phyloP scores from a whole-genome alignment of 805 yeast species.

The Candida ulmi region DNA sequence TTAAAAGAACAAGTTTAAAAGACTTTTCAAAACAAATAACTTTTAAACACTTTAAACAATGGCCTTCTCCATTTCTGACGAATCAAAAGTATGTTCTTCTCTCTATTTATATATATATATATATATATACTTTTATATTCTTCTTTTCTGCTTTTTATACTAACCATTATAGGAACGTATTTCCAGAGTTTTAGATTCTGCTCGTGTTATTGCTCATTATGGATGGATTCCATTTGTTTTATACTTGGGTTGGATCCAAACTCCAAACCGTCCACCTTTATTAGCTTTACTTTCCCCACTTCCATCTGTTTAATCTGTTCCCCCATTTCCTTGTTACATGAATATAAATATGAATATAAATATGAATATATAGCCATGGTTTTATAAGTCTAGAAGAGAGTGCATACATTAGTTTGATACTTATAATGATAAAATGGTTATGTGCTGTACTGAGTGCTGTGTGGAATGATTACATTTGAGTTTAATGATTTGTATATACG shows the following conservation, averaged over 20 bases:
- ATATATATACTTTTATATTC: no score
- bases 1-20: no score
- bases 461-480: not conserved
- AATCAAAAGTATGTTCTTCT: constrained; percentile 33
- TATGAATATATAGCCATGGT: no score
- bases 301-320: constrained; percentile 56
- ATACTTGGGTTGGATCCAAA: constrained; percentile 82
- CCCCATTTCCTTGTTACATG: no score
- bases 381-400: no score
- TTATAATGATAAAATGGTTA: no score
- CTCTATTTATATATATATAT: no score
- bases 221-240: constrained; percentile 96
- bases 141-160: not conserved
- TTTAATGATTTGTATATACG: no score
- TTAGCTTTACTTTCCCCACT: constrained; percentile 72
- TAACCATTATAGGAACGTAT: constrained; percentile 64
- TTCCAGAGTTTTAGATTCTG: constrained; percentile 70
- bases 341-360: no score
- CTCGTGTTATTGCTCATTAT: constrained; percentile 87
- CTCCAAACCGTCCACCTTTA: constrained; percentile 79
- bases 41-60: constrained; percentile 14
- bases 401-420: no score
- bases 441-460: not conserved
- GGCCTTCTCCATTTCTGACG: constrained; percentile 40
- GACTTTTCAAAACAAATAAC: no score